phyloP scores from a whole-genome alignment of 2,329 filamentous ascomycete species.

The Bipolaris bicolor region DNA sequence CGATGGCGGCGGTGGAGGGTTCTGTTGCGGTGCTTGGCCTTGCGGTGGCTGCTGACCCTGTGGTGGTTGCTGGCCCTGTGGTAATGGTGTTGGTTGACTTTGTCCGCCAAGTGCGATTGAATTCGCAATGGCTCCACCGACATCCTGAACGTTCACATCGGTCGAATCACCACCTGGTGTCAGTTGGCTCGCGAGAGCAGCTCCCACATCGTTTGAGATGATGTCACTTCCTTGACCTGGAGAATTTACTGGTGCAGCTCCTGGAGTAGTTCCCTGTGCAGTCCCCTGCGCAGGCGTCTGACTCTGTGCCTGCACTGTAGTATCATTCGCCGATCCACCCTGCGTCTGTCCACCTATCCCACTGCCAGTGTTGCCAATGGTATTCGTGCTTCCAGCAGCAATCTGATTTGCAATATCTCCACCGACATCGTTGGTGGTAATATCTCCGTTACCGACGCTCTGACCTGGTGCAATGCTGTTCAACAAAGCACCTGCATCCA shows the following conservation, averaged over 20 bases:
- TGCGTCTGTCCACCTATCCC: conserved; percentile 21
- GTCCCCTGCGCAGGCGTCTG: conserved; percentile 9
- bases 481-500: conserved; percentile 30
- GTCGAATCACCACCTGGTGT: conserved; percentile 1
- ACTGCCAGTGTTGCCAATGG: conserved; percentile 19
- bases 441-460: conserved; percentile 5
- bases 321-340: conserved; percentile 16
- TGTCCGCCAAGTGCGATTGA: conserved; percentile 14
- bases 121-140: conserved; percentile 14
- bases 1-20: not conserved
- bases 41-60: conserved; percentile 7
- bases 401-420: conserved; percentile 28
- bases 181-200: conserved; percentile 11
- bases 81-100: conserved; percentile 10
- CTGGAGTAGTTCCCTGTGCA: no score
- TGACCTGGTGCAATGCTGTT: conserved; percentile 23
- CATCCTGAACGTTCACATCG: conserved; percentile 1
- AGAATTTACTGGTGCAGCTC: not conserved
- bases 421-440: conserved; percentile 17
- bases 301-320: conserved; percentile 10
- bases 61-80: not conserved
- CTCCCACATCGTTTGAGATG: conserved; percentile 5
- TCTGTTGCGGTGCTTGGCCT: conserved; percentile 15
- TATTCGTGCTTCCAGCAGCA: conserved; percentile 21
- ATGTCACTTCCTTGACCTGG: conserved; percentile 7